phyloP scores from a whole-genome alignment of 306 rosid genomes.

The Hippophae gyantsensis region DNA sequence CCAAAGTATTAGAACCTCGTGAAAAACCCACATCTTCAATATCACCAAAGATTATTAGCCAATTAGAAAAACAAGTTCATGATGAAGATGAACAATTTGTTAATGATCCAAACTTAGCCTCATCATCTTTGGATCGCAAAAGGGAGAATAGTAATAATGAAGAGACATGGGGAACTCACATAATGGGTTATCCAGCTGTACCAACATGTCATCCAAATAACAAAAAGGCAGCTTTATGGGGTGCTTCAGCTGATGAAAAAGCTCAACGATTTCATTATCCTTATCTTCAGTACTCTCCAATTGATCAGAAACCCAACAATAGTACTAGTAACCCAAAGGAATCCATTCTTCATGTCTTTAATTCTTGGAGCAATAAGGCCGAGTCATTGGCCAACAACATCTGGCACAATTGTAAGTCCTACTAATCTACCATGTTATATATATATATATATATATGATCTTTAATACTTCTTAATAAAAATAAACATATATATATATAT shows the following conservation, averaged over 20 bases:
- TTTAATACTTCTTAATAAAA: too few species aligned
- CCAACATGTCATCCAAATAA: constrained; percentile 41
- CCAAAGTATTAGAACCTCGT: neutral
- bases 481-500: too few species aligned
- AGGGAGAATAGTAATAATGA: constrained; percentile 6
- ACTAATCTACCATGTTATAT: neutral
- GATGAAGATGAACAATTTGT: neutral
- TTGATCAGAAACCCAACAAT: constrained; percentile 22
- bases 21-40: neutral
- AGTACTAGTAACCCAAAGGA: constrained; percentile 11
- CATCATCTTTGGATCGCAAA: neutral
- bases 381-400: constrained; percentile 45
- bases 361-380: constrained; percentile 44
- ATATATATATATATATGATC: too few species aligned
- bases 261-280: constrained; percentile 32
- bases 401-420: constrained; percentile 43
- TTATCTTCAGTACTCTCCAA: constrained; percentile 31
- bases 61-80: too few species aligned
- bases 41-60: neutral
- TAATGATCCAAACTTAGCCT: constrained; percentile 1
- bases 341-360: constrained; percentile 32
- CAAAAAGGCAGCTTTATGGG: constrained; percentile 47
- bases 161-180: constrained; percentile 47
- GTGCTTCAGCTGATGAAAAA: constrained; percentile 17
- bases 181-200: constrained; percentile 43